Evolutionary conservation across 495 filamentous ascomycete species (phyloP).

Genomic region (Niebla homalea): DNA sequence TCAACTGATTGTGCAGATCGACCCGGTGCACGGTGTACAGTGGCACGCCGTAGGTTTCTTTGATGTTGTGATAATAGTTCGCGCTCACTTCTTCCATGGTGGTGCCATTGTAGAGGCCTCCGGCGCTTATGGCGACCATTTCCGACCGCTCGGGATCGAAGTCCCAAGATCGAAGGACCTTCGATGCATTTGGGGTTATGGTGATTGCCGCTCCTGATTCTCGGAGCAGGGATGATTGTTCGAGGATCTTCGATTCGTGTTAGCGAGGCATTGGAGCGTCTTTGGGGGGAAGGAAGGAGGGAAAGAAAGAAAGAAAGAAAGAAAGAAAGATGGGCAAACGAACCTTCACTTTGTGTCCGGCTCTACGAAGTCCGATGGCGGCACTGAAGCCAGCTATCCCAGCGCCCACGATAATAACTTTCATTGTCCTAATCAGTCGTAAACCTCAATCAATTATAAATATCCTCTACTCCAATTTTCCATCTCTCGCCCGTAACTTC

Average conservation of each 20-base stretch:
- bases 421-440: background rate
- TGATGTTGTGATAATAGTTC: conserved; percentile 3
- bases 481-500: too few species aligned
- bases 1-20: conserved; percentile 37
- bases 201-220: conserved; percentile 6
- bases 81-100: background rate
- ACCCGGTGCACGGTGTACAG: conserved; percentile 30
- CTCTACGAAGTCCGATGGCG: conserved; percentile 5
- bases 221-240: conserved; percentile 3
- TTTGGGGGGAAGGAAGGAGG: background rate
- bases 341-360: conserved; percentile 8
- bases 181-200: conserved; percentile 3
- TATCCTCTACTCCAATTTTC: too few species aligned
- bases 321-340: too few species aligned
- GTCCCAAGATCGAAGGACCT: conserved; percentile 4
- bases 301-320: too few species aligned
- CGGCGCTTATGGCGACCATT: conserved; percentile 2
- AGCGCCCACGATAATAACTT: conserved; percentile 1
- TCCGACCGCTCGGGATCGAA: conserved; percentile 1
- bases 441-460: too few species aligned
- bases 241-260: background rate
- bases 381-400: conserved; percentile 3
- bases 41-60: conserved; percentile 1
- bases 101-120: conserved; percentile 1
- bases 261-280: too few species aligned